Conservation (phyloP, 495 filamentous ascomycete species). For the Penicillium cataractarum region DNA sequence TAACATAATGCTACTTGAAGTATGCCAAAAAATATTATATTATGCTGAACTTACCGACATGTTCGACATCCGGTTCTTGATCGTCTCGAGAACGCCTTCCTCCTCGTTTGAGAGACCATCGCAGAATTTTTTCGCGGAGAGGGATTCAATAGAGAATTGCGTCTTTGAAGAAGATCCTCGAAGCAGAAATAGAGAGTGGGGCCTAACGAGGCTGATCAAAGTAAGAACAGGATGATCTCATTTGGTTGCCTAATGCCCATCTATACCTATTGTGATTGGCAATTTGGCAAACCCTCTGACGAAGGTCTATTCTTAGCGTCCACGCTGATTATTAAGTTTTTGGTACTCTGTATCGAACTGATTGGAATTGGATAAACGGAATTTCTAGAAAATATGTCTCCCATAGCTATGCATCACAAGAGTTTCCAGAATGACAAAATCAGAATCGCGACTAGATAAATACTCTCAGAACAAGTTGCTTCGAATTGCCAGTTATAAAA, state of each 20-base stretch:
- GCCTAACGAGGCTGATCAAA: background rate
- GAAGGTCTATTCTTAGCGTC: background rate
- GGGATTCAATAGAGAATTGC: background rate
- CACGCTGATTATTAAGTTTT: too few species aligned
- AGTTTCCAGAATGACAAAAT: background rate
- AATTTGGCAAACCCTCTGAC: background rate
- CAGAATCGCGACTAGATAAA: background rate
- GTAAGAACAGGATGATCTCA: background rate
- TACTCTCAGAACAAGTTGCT: background rate
- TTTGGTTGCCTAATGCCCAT: background rate
- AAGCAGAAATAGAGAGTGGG: background rate
- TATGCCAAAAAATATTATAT: background rate
- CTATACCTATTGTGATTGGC: background rate
- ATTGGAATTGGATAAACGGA: background rate
- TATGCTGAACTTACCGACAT: constrained; percentile 9
- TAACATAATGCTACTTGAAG: background rate
- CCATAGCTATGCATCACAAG: background rate
- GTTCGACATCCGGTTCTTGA: constrained; percentile 9
- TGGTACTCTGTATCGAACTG: too few species aligned
- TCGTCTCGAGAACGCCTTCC: constrained; percentile 1
- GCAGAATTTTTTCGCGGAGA: background rate
- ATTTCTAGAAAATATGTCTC: background rate
- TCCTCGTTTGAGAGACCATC: background rate
- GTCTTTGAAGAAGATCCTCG: background rate
- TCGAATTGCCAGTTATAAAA: background rate